phyloP scores from a whole-genome alignment of 305 asterid species.

The Coffea humblotiana region DNA sequence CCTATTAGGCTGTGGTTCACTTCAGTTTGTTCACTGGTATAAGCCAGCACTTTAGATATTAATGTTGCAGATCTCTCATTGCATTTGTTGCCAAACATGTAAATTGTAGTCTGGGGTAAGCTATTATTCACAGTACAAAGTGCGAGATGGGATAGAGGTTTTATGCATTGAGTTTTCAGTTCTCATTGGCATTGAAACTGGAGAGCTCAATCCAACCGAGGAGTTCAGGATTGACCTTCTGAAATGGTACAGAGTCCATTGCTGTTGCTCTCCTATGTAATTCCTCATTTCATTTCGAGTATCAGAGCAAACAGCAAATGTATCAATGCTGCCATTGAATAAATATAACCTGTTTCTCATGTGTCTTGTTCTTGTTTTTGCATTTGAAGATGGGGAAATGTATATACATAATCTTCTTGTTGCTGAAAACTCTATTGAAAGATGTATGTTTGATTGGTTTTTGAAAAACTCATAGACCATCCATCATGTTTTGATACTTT shows the following conservation, averaged over 20 bases:
- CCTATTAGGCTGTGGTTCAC: constrained; percentile 2
- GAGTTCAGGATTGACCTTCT: background rate
- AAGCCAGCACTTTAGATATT: background rate
- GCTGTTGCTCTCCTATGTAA: background rate
- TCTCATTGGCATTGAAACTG: background rate
- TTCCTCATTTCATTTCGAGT: background rate
- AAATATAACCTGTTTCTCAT: background rate
- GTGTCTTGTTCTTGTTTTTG: background rate
- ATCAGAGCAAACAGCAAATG: background rate
- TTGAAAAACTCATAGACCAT: too few species aligned
- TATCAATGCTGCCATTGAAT: background rate
- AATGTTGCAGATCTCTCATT: background rate
- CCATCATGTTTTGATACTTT: too few species aligned
- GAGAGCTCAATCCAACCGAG: background rate
- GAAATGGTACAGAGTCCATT: background rate
- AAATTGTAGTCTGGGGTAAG: background rate
- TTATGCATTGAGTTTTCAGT: background rate
- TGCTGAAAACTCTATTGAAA: background rate
- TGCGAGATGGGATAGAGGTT: background rate
- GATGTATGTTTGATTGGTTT: too few species aligned
- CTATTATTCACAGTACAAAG: background rate
- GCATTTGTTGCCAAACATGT: background rate
- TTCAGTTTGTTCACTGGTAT: background rate
- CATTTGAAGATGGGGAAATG: background rate
- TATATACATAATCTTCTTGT: background rate